Evolutionary conservation across 2,329 filamentous ascomycete species (phyloP).

Genomic region (Daldinia eschscholtzii): DNA sequence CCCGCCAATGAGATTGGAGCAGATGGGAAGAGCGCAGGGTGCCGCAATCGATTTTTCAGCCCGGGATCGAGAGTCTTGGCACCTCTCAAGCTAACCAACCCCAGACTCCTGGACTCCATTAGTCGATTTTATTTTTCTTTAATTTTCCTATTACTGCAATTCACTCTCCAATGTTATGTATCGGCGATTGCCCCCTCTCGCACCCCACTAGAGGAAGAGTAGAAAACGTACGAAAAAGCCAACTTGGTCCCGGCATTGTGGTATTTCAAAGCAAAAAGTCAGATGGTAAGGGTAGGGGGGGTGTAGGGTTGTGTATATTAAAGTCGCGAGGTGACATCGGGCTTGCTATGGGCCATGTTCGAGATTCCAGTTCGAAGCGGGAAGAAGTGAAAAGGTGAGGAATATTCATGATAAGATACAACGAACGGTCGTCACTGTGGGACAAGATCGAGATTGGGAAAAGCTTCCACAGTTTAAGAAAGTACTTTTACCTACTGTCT

Average conservation of each 20-base stretch:
- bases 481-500: neutral
- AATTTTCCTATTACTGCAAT: slow-evolving; percentile 30
- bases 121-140: slow-evolving; percentile 35
- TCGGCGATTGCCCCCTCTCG: slow-evolving; percentile 26
- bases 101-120: slow-evolving; percentile 38
- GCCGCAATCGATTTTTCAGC: slow-evolving; percentile 50
- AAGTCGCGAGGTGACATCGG: slow-evolving; percentile 12
- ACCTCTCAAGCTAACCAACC: slow-evolving; percentile 35
- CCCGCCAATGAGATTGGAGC: slow-evolving; percentile 41
- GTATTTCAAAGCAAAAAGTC: slow-evolving; percentile 33
- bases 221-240: slow-evolving; percentile 3
- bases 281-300: slow-evolving; percentile 12
- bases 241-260: slow-evolving; percentile 33
- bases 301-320: slow-evolving; percentile 9
- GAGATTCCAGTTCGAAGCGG: slow-evolving; percentile 33
- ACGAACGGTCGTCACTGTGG: slow-evolving; percentile 41
- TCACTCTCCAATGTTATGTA: slow-evolving; percentile 25
- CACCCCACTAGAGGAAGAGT: slow-evolving; percentile 25
- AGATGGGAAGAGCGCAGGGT: slow-evolving; percentile 38
- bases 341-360: slow-evolving; percentile 23
- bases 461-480: neutral
- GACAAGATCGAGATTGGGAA: slow-evolving; percentile 33
- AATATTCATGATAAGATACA: slow-evolving; percentile 8
- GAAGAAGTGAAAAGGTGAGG: slow-evolving; percentile 3
- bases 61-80: slow-evolving; percentile 50